Conservation (phyloP, 73 alveolate genomes). For the Symbiodinium pilosum region DNA sequence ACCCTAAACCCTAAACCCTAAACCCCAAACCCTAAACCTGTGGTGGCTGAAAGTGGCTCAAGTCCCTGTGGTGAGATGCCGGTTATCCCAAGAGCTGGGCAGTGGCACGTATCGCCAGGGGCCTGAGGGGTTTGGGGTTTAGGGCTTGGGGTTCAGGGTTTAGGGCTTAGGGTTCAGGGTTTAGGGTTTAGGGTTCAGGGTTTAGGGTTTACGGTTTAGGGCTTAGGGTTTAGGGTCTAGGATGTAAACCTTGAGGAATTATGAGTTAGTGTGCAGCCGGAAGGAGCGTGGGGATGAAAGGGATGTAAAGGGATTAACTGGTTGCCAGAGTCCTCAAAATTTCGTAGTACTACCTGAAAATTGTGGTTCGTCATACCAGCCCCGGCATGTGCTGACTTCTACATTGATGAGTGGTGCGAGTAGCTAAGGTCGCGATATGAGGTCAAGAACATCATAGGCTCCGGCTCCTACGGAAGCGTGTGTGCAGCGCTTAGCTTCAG, state of each 20-base stretch:
- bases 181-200: background rate
- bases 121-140: background rate
- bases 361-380: no score
- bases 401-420: no score
- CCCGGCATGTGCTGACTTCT: no score
- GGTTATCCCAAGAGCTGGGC: slow-evolving; percentile 93
- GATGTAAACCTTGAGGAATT: background rate
- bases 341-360: no score
- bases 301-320: no score
- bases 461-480: slow-evolving; percentile 95
- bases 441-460: slow-evolving; percentile 73
- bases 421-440: slow-evolving; percentile 86
- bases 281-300: no score
- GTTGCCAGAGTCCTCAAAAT: no score
- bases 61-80: slow-evolving; percentile 55
- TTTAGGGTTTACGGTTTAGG: background rate
- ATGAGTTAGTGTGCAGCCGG: no score
- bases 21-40: no score
- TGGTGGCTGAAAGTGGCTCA: slow-evolving; percentile 11
- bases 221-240: background rate
- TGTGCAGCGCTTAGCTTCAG: background rate
- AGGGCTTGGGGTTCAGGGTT: background rate
- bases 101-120: slow-evolving; percentile 83
- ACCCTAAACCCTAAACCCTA: no score
- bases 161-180: background rate